Evolutionary conservation across 257 asterid genomes (phyloP), one percentile per base, ranked within the genome.

Genomic region (Solanum chmielewskii): DNA sequence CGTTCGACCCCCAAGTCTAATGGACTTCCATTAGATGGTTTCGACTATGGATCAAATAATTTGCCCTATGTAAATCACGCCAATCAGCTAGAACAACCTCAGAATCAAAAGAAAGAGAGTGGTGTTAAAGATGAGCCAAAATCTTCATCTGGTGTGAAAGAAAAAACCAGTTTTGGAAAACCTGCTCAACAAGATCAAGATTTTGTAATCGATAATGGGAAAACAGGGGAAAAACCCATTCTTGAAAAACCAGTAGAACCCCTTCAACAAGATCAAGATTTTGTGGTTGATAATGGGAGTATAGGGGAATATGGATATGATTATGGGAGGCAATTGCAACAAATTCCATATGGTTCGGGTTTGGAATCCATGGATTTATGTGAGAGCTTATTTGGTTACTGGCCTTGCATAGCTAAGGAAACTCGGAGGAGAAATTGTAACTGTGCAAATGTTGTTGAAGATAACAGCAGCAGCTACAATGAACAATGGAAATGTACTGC

Each of bases 361-460:
- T 93, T 94, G 94, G 99, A 96, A 92, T 75, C 94, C 15, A 31
- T 94, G 88, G 98, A 95, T 80, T 29, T 96, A 11, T 95, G 99
- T 90, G 99, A 94, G 2, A 87, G 92, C 71, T 27, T 96, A 71
- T 95, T 96, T 87, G 99, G 99, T 83, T 89, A 96, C 62, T 96
- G 99, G 98, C 99, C 98, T 2, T 95, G 99, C 86, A 42, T 94
- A 45, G 95, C 89, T 23, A 93, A 92, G 90, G 89, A 66, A 27
- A 89, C 88, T 45, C 88, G 81, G 89, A 81, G 85, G 73, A 91
- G 87, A 71, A 75, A 83, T 59, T 16, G 13, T 18, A 88, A 87
- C 45, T 77, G 71, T 14, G 82, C 45, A 86, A 80, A 39, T 23
- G 76, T 91, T 56, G 89, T 83, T 64, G 91, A 87, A 47, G 93